Evolutionary conservation across 257 asterid species (phyloP).

Genomic region (Sherardia arvensis): DNA sequence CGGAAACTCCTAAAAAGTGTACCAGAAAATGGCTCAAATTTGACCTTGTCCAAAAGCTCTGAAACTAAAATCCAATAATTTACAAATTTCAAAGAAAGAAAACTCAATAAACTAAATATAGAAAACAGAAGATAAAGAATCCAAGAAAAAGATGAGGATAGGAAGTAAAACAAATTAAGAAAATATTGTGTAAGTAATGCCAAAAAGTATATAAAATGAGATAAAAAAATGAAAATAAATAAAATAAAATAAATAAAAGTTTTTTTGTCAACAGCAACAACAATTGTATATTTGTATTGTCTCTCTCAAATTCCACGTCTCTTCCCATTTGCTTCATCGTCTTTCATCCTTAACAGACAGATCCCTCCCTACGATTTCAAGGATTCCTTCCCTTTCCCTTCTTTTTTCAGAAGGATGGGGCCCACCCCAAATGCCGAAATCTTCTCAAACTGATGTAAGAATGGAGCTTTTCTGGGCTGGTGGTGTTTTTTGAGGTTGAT

Average conservation of each 20-base stretch:
- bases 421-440: background rate
- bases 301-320: slow-evolving; percentile 7
- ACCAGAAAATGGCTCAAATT: background rate
- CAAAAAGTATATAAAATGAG: background rate
- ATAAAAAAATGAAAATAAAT: background rate
- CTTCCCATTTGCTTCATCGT: slow-evolving; percentile 4
- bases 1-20: slow-evolving; percentile 1
- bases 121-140: background rate
- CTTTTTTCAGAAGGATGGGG: background rate
- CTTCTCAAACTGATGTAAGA: background rate
- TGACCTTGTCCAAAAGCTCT: background rate
- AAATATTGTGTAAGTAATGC: background rate
- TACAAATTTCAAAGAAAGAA: background rate
- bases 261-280: background rate
- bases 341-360: slow-evolving; percentile 20
- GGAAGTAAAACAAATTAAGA: background rate
- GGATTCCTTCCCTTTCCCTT: slow-evolving; percentile 17
- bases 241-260: background rate
- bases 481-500: slow-evolving; percentile 9
- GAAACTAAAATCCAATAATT: background rate
- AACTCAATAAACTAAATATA: background rate
- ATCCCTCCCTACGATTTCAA: slow-evolving; percentile 24
- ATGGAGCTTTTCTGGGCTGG: slow-evolving; percentile 2
- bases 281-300: background rate
- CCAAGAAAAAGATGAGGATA: background rate